Conservation (phyloP, 2,329 filamentous ascomycete genomes). For the Acephala macrosclerotiorum region DNA sequence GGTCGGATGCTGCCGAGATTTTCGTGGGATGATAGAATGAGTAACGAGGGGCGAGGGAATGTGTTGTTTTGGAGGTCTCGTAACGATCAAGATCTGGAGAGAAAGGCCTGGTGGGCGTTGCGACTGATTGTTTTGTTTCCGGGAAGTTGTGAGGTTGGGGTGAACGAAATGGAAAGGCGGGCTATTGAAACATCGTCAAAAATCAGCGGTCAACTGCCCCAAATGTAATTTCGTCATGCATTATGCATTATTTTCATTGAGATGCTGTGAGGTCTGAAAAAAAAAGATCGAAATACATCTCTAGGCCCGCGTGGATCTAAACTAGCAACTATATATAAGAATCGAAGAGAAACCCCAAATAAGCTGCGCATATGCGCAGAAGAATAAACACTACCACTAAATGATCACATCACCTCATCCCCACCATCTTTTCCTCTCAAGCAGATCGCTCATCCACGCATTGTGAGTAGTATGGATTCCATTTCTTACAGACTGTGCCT, state of each 20-base stretch:
- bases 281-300: neutral
- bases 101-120: neutral
- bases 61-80: neutral
- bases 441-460: slow-evolving; percentile 14
- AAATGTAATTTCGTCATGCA: neutral
- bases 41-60: neutral
- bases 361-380: neutral
- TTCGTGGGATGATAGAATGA: neutral
- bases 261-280: no score
- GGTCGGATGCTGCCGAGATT: slow-evolving; percentile 14
- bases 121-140: neutral
- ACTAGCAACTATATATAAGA: slow-evolving; percentile 8
- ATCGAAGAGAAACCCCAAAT: neutral
- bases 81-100: neutral
- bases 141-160: neutral
- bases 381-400: neutral
- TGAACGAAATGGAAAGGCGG: neutral
- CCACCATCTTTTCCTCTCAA: neutral
- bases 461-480: neutral
- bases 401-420: neutral
- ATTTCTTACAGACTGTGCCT: no score
- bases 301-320: neutral
- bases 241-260: no score
- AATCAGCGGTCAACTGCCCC: neutral
- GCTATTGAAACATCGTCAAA: neutral